Evolutionary conservation across 352 stramenopile species (phyloP).

Genomic region (Phytophthora litchii): DNA sequence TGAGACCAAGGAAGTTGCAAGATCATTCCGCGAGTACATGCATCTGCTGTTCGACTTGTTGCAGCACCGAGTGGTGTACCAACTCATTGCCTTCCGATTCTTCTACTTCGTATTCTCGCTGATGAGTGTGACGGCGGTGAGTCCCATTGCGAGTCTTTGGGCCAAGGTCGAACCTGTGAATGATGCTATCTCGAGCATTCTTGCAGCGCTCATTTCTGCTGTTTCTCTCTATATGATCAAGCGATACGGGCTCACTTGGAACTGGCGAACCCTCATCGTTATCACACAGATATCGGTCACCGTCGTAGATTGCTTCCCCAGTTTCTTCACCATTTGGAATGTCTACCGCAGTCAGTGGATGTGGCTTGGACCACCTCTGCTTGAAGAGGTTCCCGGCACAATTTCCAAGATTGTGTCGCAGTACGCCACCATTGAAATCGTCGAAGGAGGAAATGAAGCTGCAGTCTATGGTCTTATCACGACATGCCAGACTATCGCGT

Average conservation of each 20-base stretch:
- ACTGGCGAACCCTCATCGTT: slow-evolving; percentile 48
- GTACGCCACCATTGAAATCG: slow-evolving; percentile 54
- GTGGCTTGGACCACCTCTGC: slow-evolving; percentile 53
- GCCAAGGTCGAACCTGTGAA: slow-evolving; percentile 51
- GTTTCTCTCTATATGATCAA: slow-evolving; percentile 40
- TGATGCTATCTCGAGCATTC: slow-evolving; percentile 36
- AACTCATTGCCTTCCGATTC: slow-evolving; percentile 54
- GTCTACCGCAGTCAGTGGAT: slow-evolving; percentile 61
- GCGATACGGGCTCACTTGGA: slow-evolving; percentile 47
- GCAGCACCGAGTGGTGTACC: slow-evolving; percentile 51
- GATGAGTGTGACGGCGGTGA: slow-evolving; percentile 39
- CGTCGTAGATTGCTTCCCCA: slow-evolving; percentile 46
- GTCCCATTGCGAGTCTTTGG: slow-evolving; percentile 43
- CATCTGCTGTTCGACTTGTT: slow-evolving; percentile 46
- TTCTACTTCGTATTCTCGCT: slow-evolving; percentile 47
- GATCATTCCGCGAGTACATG: slow-evolving; percentile 22
- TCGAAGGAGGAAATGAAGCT: slow-evolving; percentile 53
- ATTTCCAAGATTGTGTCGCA: slow-evolving; percentile 51
- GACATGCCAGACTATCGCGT: slow-evolving; percentile 46
- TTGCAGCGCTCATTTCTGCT: slow-evolving; percentile 38
- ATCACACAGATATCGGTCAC: slow-evolving; percentile 42
- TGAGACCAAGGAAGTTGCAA: slow-evolving; percentile 31
- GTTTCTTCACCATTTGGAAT: slow-evolving; percentile 58
- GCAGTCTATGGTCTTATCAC: slow-evolving; percentile 52
- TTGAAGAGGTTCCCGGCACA: slow-evolving; percentile 42